Evolutionary conservation across 1,284 basidiomycete genomes (phyloP).

Genomic region (Inonotus hispidus): DNA sequence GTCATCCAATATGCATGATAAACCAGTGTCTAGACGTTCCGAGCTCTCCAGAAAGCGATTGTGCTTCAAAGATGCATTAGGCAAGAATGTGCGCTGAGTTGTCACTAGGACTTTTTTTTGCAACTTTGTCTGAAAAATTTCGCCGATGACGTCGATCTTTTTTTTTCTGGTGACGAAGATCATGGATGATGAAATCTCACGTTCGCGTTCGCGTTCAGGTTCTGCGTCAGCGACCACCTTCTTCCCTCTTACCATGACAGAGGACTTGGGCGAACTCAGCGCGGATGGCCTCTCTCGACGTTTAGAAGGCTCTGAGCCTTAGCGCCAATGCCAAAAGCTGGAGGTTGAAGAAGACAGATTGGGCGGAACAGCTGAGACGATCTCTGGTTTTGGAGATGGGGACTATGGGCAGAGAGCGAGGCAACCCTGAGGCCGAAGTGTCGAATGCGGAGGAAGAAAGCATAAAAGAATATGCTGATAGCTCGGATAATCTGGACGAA

Average conservation of each 20-base stretch:
- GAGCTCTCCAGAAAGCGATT: not conserved
- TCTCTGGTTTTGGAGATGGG: not conserved
- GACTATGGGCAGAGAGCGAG: constrained; percentile 21
- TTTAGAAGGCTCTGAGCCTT: constrained; percentile 28
- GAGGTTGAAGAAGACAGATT: constrained; percentile 13
- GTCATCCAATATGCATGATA: not conserved
- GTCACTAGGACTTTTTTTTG: not conserved
- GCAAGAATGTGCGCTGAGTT: not conserved
- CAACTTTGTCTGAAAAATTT: not conserved
- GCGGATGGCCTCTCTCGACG: constrained; percentile 34
- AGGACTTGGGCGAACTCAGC: not conserved
- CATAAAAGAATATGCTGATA: not conserved
- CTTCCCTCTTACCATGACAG: not conserved
- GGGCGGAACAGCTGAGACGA: not conserved
- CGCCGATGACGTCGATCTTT: not conserved
- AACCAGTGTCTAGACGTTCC: not conserved
- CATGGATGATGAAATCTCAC: not conserved
- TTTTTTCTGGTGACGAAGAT: not conserved
- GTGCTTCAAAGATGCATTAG: not conserved
- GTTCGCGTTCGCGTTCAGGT: not conserved
- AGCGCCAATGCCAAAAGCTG: constrained; percentile 25
- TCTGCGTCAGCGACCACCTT: no score
- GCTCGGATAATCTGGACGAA: no score
- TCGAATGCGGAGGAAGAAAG: constrained; percentile 5
- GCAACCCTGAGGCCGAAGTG: not conserved